These are phyloP conservation scores for Amorphotheca resinae DNA, from an alignment of 495 filamentous ascomycete genomes.

Conservation along the genomic window DNA sequence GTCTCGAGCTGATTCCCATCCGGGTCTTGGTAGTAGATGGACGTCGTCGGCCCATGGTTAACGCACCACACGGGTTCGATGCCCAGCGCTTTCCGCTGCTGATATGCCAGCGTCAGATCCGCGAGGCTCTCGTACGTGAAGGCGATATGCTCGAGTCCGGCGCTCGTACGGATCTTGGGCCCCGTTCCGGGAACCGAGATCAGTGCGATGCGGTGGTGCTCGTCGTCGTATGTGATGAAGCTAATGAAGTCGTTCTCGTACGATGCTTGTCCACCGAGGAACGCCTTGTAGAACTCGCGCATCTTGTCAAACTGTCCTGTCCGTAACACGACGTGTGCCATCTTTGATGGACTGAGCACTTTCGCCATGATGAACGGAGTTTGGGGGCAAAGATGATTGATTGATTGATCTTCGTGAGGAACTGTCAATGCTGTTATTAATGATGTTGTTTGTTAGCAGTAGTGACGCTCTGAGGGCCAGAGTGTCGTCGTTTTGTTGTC, in stretches of 20 bases:
- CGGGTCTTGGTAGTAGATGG: conserved; percentile 34
- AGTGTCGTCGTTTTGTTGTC: no score
- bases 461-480: no score
- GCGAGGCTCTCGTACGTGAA: conserved; percentile 25
- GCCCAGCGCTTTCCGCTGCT: conserved; percentile 23
- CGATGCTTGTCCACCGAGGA: conserved; percentile 23
- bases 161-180: conserved; percentile 12
- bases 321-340: conserved; percentile 16
- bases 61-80: conserved; percentile 29
- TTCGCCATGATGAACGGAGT: no score
- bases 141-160: conserved; percentile 30
- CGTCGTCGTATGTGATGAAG: conserved; percentile 33
- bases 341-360: neutral
- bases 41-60: conserved; percentile 32
- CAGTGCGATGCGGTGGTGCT: conserved; percentile 36
- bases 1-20: conserved; percentile 38
- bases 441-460: no score
- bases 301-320: conserved; percentile 21
- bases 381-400: no score
- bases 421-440: no score
- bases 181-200: conserved; percentile 16
- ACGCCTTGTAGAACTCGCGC: conserved; percentile 25
- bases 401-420: no score
- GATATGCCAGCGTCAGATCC: conserved; percentile 24
- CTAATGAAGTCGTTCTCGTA: conserved; percentile 12